Base-by-base conservation (phyloP, 345 rosid species). In the Acer yangbiense region DNA sequence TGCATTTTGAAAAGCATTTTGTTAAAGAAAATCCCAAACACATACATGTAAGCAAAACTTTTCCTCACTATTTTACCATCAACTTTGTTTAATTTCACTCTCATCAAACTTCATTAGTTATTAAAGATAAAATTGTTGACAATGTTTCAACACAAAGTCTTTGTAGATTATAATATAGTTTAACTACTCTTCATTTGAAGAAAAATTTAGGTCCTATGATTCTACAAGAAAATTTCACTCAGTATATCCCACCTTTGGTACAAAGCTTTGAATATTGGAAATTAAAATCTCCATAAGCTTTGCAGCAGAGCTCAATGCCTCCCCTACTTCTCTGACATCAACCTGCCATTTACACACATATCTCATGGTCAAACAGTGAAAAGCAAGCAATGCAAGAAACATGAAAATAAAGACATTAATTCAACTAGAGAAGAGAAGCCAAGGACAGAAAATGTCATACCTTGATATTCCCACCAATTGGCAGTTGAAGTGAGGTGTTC, bases 201-300 rank as follows among this genome's bases (percentile, higher is more conserved):
- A 43, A 43, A 43, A 69, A 48, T 69, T 17, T 0, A 50, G 7
- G 46, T 18, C 16, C n/a, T 1, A 35, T 27, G 23, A 25, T 39
- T 41, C 20, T 12, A 25, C 60, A 23, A 60, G 65, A 20, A 46
- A 48, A 68, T 14, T 2, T 20, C 16, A 41, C 12, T 64, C 55
- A 58, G 16, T 29, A 57, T 44, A 25, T 25, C 76, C 12, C 44
- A 90, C 95, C 98, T 91, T 91, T 50, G 94, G 90, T 69, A 90
- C 71, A 41, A 87, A 85, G 50, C 84, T 71, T 81, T 87, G 85
- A 21, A 87, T 77, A 61, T 88, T 77, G 43, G 82, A 73, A 35
- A 80, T 76, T 72, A 93, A 86, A 66, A 81, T 77, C 68, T 92
- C 98, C 94, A 92, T 82, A 77, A 89, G 74, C 80, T 83, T 89